phyloP scores from a whole-genome alignment of 2,329 filamentous ascomycete genomes.

The Didymellaceae sp. region DNA sequence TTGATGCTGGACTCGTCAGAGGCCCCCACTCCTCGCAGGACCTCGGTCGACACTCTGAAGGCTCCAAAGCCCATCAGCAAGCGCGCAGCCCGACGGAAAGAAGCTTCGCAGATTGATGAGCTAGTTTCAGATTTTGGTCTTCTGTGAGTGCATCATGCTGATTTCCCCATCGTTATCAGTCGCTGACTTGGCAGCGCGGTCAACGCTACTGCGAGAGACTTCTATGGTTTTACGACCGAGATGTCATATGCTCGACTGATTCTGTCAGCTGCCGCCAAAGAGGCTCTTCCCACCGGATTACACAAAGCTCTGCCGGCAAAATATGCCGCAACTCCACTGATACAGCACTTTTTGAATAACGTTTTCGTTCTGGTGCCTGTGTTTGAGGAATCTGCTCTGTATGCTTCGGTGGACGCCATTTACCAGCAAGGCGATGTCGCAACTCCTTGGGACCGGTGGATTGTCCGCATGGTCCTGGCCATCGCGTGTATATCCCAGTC shows the following conservation, averaged over 20 bases:
- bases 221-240: conserved; percentile 83
- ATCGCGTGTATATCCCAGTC: conserved; percentile 80
- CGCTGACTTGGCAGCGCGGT: conserved; percentile 68
- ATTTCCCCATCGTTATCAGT: neutral
- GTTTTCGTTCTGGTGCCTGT: conserved; percentile 81
- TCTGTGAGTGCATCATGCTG: conserved; percentile 62
- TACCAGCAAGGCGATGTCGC: conserved; percentile 73
- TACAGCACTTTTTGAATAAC: conserved; percentile 85
- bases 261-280: conserved; percentile 79
- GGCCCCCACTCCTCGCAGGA: conserved; percentile 58
- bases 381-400: conserved; percentile 80
- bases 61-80: conserved; percentile 41
- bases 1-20: conserved; percentile 66
- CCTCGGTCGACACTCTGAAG: conserved; percentile 46
- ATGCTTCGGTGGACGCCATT: conserved; percentile 79
- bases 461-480: conserved; percentile 87
- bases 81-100: conserved; percentile 60
- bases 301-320: conserved; percentile 71
- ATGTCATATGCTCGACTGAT: conserved; percentile 94
- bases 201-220: conserved; percentile 92
- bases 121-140: conserved; percentile 94
- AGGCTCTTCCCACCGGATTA: conserved; percentile 69
- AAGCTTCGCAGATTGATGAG: conserved; percentile 88
- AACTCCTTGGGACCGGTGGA: conserved; percentile 76
- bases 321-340: conserved; percentile 69